A percentile compares a stretch with the other conserved stretches of the same genome.
Evolutionary conservation across 164 flowering plant genomes (phyloP).

Genomic region (Hamamelis virginiana): DNA sequence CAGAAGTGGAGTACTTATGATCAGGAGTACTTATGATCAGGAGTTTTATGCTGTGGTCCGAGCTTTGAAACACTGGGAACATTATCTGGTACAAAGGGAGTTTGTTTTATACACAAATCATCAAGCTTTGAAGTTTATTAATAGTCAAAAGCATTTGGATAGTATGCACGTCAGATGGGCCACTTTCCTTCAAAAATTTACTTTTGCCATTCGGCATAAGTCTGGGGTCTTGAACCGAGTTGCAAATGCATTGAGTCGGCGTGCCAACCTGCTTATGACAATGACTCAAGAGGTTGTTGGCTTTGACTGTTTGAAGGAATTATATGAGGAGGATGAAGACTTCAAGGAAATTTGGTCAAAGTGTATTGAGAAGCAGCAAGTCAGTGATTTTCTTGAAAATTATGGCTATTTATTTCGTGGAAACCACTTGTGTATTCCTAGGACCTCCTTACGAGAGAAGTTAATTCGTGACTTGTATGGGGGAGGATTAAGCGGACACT

Average conservation of each 20-base stretch:
- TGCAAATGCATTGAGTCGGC: background rate
- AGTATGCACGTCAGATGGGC: background rate
- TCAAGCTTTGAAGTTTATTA: background rate
- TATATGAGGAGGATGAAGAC: background rate
- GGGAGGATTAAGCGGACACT: too few relatives aligned
- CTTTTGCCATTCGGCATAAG: background rate
- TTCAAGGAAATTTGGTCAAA: background rate
- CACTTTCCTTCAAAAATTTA: background rate
- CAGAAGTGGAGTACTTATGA: background rate
- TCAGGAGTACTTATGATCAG: too few relatives aligned
- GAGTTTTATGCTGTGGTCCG: background rate
- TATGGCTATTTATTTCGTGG: background rate
- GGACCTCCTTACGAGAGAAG: background rate
- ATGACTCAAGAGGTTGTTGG: background rate
- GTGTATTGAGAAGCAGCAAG: conserved; percentile 1
- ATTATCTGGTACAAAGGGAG: background rate
- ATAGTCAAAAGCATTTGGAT: background rate
- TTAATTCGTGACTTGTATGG: background rate
- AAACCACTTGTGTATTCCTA: conserved; percentile 1
- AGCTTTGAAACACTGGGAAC: conserved; percentile 1
- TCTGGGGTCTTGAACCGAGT: background rate
- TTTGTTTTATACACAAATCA: background rate
- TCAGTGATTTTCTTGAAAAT: too few relatives aligned
- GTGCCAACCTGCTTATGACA: background rate
- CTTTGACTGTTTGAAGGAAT: background rate